A percentile compares a stretch with the other conserved stretches of the same genome.
phyloP scores from a whole-genome alignment of 257 asterid species.

The Apocynum venetum region DNA sequence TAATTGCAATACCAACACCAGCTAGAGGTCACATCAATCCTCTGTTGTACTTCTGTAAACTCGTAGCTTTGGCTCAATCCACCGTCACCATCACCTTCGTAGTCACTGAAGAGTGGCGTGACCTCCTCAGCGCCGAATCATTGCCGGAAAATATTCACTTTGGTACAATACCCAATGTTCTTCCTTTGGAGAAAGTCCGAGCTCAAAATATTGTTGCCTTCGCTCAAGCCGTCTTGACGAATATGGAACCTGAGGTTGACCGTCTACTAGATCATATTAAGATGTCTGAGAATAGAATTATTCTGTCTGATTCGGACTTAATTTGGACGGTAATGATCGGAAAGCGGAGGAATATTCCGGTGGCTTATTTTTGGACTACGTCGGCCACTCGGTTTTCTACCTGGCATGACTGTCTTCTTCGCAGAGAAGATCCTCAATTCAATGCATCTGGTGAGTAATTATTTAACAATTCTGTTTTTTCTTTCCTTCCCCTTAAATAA shows the following conservation, averaged over 20 bases:
- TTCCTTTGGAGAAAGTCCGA: conserved; percentile 56
- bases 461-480: not conserved
- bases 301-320: conserved; percentile 4
- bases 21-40: conserved; percentile 89
- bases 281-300: not conserved
- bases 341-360: conserved; percentile 57
- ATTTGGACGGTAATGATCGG: conserved; percentile 57
- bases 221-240: not conserved
- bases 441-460: conserved; percentile 42
- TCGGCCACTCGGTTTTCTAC: conserved; percentile 54
- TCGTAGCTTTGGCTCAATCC: conserved; percentile 22
- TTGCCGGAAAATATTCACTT: conserved; percentile 36
- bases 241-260: conserved; percentile 8
- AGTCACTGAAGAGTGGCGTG: conserved; percentile 48
- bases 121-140: conserved; percentile 30
- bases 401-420: conserved; percentile 37
- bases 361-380: conserved; percentile 78
- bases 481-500: not conserved
- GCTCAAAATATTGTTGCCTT: conserved; percentile 27
- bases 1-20: conserved; percentile 68
- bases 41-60: conserved; percentile 29
- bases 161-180: conserved; percentile 45
- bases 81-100: conserved; percentile 31
- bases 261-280: not conserved
- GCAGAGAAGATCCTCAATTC: conserved; percentile 40